These are phyloP conservation scores for Solanum peruvianum DNA, from an alignment of 257 asterid genomes.

Conservation along the genomic window DNA sequence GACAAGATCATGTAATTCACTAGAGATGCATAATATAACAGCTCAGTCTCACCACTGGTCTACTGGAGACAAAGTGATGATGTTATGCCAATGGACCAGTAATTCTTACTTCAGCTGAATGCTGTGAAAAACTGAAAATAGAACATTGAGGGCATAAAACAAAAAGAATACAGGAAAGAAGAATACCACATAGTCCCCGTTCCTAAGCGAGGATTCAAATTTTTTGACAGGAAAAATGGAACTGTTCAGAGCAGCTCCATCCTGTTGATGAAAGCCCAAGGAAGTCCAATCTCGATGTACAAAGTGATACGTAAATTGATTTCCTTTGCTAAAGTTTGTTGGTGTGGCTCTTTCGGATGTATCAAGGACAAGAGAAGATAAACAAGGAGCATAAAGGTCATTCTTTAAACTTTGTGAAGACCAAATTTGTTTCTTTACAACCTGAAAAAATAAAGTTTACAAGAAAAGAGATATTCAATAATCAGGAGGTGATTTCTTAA, in stretches of 20 bases:
- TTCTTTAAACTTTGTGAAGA: slow-evolving; percentile 32
- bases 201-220: slow-evolving; percentile 34
- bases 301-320: slow-evolving; percentile 56
- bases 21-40: background rate
- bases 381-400: slow-evolving; percentile 25
- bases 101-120: background rate
- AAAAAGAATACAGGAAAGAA: slow-evolving; percentile 3
- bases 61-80: background rate
- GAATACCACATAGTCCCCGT: slow-evolving; percentile 89
- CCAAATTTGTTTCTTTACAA: slow-evolving; percentile 53
- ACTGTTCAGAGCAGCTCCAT: slow-evolving; percentile 17
- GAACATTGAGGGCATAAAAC: background rate
- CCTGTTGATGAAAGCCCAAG: slow-evolving; percentile 15
- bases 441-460: slow-evolving; percentile 23
- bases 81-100: background rate
- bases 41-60: background rate
- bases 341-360: slow-evolving; percentile 28
- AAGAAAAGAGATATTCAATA: background rate
- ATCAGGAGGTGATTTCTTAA: background rate
- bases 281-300: slow-evolving; percentile 29
- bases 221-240: slow-evolving; percentile 20
- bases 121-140: background rate
- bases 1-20: background rate
- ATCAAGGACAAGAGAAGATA: slow-evolving; percentile 58
- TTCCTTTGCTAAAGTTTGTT: slow-evolving; percentile 18